phyloP scores from a whole-genome alignment of 176 grass and related monocot species.

The Aechmea fasciata region DNA sequence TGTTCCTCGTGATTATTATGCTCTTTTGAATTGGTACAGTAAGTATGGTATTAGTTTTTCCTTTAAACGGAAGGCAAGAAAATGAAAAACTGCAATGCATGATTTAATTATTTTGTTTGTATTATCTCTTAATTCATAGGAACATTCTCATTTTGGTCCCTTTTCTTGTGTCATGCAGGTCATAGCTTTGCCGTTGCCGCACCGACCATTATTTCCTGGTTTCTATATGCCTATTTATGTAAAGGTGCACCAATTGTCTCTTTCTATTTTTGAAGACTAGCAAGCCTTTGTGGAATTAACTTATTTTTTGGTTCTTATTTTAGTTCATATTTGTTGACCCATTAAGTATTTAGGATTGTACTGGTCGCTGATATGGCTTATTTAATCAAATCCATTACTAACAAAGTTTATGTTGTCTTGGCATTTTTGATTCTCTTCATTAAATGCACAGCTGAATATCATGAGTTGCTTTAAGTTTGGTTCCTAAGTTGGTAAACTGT shows the following conservation, averaged over 20 bases:
- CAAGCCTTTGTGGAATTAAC: neutral
- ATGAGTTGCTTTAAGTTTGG: too few species aligned
- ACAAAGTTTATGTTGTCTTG: too few species aligned
- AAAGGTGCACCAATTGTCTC: constrained; percentile 43
- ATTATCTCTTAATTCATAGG: constrained; percentile 10
- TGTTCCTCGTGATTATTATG: too few species aligned
- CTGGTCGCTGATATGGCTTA: too few species aligned
- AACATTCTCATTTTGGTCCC: constrained; percentile 19
- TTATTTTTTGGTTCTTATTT: neutral
- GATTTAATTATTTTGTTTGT: constrained; percentile 1
- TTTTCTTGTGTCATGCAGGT: constrained; percentile 44
- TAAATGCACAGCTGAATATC: too few species aligned
- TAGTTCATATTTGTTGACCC: too few species aligned
- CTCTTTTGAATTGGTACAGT: too few species aligned
- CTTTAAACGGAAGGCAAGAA: too few species aligned
- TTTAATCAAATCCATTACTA: too few species aligned
- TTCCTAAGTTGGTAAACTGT: too few species aligned
- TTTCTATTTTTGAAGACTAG: constrained; percentile 2
- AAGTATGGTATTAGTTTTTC: too few species aligned
- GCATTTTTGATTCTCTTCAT: too few species aligned
- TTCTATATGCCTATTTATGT: constrained; percentile 95
- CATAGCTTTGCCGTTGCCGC: constrained; percentile 82
- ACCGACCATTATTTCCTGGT: constrained; percentile 94
- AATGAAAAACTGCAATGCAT: neutral
- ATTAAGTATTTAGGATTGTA: neutral